Conservation (phyloP, 805 yeast species). For the Alloascoidea hylecoeti region DNA sequence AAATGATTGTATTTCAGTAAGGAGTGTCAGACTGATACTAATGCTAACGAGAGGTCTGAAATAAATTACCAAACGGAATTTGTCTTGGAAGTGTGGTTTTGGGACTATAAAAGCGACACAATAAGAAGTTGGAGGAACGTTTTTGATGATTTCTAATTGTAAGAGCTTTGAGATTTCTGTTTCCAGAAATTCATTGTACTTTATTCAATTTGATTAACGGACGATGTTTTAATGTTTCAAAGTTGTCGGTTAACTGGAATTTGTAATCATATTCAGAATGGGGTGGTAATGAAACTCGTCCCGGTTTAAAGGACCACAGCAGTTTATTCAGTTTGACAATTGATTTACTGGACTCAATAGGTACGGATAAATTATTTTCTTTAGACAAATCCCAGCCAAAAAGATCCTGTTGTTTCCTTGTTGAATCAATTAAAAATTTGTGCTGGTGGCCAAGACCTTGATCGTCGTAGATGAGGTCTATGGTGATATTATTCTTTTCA, state of each 20-base stretch:
- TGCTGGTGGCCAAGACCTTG: background rate
- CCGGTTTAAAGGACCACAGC: background rate
- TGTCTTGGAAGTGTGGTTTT: background rate
- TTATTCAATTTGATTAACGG: background rate
- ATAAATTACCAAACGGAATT: slow-evolving; percentile 1
- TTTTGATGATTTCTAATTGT: background rate
- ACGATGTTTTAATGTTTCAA: background rate
- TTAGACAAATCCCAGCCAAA: background rate
- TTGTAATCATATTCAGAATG: background rate
- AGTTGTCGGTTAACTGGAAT: background rate
- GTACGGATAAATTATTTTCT: background rate
- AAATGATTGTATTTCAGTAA: background rate
- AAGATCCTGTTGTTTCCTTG: background rate
- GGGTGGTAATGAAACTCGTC: background rate
- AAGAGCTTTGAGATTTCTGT: background rate
- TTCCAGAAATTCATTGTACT: background rate
- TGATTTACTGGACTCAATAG: background rate
- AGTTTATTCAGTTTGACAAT: background rate
- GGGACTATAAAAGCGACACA: background rate
- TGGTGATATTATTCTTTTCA: background rate
- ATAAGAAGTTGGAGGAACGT: background rate
- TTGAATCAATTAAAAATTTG: background rate
- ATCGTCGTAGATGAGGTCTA: background rate
- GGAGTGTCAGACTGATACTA: no score
- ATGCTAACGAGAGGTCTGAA: no score